These are phyloP conservation scores for Agrostemma githago DNA, from an alignment of 148 eudicot species.

Conservation along the genomic window DNA sequence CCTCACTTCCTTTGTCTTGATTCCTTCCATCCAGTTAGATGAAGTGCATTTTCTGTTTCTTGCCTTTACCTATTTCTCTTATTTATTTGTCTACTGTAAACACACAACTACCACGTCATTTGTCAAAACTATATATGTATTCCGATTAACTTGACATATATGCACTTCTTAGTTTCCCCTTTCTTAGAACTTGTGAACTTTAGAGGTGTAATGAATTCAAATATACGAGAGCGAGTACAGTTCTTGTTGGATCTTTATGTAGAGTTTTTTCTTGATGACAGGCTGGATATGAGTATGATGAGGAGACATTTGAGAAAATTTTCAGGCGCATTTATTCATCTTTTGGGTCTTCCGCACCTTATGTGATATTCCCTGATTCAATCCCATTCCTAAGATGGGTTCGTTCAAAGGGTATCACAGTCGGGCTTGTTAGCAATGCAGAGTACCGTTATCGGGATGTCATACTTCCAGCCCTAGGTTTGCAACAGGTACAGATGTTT, in stretches of 20 bases:
- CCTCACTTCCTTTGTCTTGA: not conserved
- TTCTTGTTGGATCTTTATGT: conserved; percentile 1
- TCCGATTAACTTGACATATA: not conserved
- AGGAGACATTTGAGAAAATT: conserved; percentile 88
- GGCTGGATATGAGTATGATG: conserved; percentile 97
- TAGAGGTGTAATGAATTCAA: not conserved
- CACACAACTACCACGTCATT: not conserved
- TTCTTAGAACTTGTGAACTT: not conserved
- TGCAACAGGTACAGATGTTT: conserved; percentile 51
- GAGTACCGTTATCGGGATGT: conserved; percentile 92
- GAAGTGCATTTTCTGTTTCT: not conserved
- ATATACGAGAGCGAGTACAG: not conserved
- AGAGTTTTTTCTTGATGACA: conserved; percentile 28
- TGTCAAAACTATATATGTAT: not conserved
- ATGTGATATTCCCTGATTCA: conserved; percentile 72
- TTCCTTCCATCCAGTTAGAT: not conserved
- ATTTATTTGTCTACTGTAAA: no score
- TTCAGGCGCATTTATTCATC: conserved; percentile 86
- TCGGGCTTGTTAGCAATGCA: conserved; percentile 93
- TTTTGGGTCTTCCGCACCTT: conserved; percentile 95
- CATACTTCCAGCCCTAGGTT: conserved; percentile 84
- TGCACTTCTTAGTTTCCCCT: not conserved
- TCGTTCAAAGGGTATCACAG: conserved; percentile 58
- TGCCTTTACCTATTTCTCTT: not conserved
- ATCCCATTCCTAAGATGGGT: conserved; percentile 83